Percentiles rank a stretch among this genome's conserved stretches.
phyloP scores from a whole-genome alignment of 139 green algal species.

The Chlamydomonas asymmetrica region DNA sequence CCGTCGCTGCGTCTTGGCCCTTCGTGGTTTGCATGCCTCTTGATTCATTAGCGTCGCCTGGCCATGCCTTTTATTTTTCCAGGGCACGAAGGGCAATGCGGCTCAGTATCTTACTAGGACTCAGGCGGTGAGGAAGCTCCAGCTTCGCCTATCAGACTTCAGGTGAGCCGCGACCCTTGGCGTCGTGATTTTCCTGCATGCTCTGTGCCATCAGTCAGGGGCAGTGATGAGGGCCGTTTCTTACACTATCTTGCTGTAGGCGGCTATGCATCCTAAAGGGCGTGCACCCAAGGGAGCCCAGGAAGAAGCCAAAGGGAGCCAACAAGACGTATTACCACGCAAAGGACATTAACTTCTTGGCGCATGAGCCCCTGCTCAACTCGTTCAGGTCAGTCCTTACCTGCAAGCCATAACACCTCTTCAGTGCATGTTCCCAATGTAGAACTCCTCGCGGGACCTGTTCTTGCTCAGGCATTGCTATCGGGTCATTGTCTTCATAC shows the following conservation, averaged over 20 bases:
- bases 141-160: conserved; percentile 95
- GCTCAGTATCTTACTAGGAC: conserved; percentile 94
- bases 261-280: conserved; percentile 98
- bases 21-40: no score
- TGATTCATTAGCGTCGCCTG: background rate
- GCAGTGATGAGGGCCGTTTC: no score
- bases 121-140: conserved; percentile 93
- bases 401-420: no score
- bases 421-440: no score
- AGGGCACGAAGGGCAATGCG: conserved; percentile 67
- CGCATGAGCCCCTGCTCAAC: conserved; percentile 93
- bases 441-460: no score
- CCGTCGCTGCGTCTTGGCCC: no score
- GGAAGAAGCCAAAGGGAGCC: conserved; percentile 91
- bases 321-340: conserved; percentile 99
- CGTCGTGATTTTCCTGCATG: conserved; percentile 7
- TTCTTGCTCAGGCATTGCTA: no score
- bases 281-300: conserved; percentile 96
- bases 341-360: conserved; percentile 96
- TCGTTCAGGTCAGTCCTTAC: conserved; percentile 69
- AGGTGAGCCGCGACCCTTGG: conserved; percentile 45
- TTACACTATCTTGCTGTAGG: conserved; percentile 46
- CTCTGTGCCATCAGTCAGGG: background rate
- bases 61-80: background rate
- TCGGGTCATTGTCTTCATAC: no score